phyloP scores from a whole-genome alignment of 73 alveolate species.

The Diophrys appendiculata region DNA sequence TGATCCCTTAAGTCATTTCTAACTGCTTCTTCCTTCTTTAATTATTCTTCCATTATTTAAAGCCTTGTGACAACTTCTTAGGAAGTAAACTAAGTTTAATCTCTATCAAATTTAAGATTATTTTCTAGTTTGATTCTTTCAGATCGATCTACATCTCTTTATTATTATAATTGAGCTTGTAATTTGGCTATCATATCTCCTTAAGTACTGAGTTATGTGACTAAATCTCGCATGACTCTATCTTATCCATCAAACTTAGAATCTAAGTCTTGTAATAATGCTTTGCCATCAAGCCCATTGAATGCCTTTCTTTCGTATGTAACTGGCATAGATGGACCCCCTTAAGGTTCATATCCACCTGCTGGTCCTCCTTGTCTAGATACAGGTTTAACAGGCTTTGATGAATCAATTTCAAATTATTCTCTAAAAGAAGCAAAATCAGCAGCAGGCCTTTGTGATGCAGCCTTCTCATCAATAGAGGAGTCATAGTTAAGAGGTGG shows the following conservation, averaged over 20 bases:
- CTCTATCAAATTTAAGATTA: conserved; percentile 25
- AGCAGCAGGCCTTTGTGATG: too few species aligned
- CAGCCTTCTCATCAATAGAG: too few species aligned
- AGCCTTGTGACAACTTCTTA: conserved; percentile 25
- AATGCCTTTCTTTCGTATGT: conserved; percentile 16
- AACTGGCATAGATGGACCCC: conserved; percentile 23
- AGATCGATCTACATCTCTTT: conserved; percentile 34
- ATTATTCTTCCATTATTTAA: conserved; percentile 14
- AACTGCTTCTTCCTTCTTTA: conserved; percentile 29
- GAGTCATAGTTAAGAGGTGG: too few species aligned
- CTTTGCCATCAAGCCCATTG: conserved; percentile 42
- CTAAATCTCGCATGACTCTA: conserved; percentile 16
- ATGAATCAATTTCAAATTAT: conserved; percentile 22
- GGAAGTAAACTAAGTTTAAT: conserved; percentile 14
- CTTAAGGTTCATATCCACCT: neutral
- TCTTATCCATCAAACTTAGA: conserved; percentile 34
- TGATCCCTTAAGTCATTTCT: conserved; percentile 23
- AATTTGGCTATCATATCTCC: conserved; percentile 3
- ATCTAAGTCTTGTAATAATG: conserved; percentile 41
- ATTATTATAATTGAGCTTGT: conserved; percentile 19
- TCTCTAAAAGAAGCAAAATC: conserved; percentile 41
- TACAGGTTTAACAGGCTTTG: too few species aligned
- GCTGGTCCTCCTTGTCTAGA: conserved; percentile 10
- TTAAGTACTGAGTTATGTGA: conserved; percentile 11
- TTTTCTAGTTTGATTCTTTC: conserved; percentile 33